Conservation (phyloP, 2,329 filamentous ascomycete species). For the Fusarium burgessii region DNA sequence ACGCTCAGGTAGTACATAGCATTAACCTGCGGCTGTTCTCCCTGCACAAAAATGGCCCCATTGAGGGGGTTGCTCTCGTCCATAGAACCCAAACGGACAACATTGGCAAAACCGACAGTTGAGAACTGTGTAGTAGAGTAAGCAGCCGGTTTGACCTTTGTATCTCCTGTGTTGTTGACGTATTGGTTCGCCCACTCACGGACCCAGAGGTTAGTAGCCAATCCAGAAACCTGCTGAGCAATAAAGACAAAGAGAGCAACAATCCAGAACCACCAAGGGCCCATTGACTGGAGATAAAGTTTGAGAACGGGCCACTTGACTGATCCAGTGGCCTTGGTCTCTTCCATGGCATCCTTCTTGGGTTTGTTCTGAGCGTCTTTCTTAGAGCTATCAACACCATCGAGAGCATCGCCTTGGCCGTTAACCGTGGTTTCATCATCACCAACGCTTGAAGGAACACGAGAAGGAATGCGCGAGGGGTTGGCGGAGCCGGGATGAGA, state of each 20-base stretch:
- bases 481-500: constrained; percentile 77
- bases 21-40: constrained; percentile 68
- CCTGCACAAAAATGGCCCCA: constrained; percentile 5
- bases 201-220: constrained; percentile 95
- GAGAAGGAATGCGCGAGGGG: constrained; percentile 80
- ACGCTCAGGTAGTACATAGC: constrained; percentile 85
- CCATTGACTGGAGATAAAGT: constrained; percentile 91
- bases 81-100: constrained; percentile 53
- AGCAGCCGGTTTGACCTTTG: constrained; percentile 37
- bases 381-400: constrained; percentile 60
- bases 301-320: constrained; percentile 89
- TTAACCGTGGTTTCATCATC: constrained; percentile 71
- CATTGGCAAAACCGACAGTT: constrained; percentile 52
- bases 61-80: constrained; percentile 12
- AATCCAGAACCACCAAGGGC: constrained; percentile 96
- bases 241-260: constrained; percentile 80
- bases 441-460: constrained; percentile 79
- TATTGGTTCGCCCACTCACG: constrained; percentile 96
- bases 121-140: constrained; percentile 47
- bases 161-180: constrained; percentile 51
- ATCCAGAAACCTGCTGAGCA: constrained; percentile 84
- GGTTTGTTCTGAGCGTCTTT: constrained; percentile 59
- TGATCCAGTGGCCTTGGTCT: constrained; percentile 85
- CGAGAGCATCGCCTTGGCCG: constrained; percentile 60
- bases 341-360: constrained; percentile 69